phyloP scores from a whole-genome alignment of 1,284 basidiomycete species.

The Boletus semigastroideus region DNA sequence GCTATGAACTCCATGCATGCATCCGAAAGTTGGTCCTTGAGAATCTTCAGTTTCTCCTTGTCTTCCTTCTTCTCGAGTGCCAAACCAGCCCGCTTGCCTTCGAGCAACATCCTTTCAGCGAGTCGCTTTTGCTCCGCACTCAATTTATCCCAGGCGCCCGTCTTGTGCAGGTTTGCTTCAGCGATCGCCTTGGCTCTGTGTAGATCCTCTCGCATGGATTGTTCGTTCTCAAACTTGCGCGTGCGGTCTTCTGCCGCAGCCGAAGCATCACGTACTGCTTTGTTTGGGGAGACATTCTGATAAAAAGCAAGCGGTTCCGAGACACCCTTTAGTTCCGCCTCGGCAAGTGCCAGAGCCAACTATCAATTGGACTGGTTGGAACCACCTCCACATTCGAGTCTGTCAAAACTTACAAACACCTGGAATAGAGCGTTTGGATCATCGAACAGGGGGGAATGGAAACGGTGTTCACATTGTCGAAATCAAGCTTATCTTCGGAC shows the following conservation, averaged over 20 bases:
- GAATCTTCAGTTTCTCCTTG: constrained; percentile 50
- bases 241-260: constrained; percentile 65
- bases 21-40: constrained; percentile 71
- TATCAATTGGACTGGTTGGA: constrained; percentile 7
- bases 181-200: constrained; percentile 71
- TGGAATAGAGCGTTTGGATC: constrained; percentile 24
- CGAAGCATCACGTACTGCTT: constrained; percentile 73
- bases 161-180: constrained; percentile 61
- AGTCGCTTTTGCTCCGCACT: constrained; percentile 68
- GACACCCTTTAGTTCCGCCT: constrained; percentile 50
- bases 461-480: constrained; percentile 49
- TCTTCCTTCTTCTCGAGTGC: constrained; percentile 61
- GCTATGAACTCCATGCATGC: constrained; percentile 65
- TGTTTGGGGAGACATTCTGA: constrained; percentile 72
- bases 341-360: constrained; percentile 58
- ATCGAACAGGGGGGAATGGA: background rate
- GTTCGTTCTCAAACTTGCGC: constrained; percentile 65
- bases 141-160: constrained; percentile 56
- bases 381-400: constrained; percentile 33
- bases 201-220: constrained; percentile 75
- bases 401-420: constrained; percentile 60
- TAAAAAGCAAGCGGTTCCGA: constrained; percentile 71
- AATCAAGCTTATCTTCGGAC: constrained; percentile 53
- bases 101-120: constrained; percentile 75
- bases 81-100: constrained; percentile 74